phyloP scores from a whole-genome alignment of 805 yeast species.

The Maudiozyma barnettii region DNA sequence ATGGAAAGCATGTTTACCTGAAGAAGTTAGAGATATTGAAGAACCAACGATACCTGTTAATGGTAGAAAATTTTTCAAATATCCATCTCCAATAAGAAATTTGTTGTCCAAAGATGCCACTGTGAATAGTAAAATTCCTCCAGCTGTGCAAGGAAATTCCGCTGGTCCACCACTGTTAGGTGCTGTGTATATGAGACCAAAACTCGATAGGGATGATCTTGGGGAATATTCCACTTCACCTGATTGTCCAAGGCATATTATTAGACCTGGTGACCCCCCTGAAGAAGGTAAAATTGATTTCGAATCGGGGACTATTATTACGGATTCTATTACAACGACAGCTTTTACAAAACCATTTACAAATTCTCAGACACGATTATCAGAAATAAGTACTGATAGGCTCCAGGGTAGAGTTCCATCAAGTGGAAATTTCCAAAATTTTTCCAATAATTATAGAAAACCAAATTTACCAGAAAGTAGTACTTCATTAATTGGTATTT shows the following conservation, averaged over 20 bases:
- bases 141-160: slow-evolving; percentile 68
- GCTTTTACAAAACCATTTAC: slow-evolving; percentile 17
- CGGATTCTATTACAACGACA: slow-evolving; percentile 13
- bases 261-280: slow-evolving; percentile 35
- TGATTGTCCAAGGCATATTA: slow-evolving; percentile 35
- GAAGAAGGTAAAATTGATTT: slow-evolving; percentile 28
- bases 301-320: slow-evolving; percentile 24
- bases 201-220: slow-evolving; percentile 69
- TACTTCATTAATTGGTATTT: background rate
- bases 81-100: slow-evolving; percentile 77
- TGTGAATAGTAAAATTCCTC: slow-evolving; percentile 69
- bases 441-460: background rate
- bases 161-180: slow-evolving; percentile 92
- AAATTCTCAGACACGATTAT: slow-evolving; percentile 12
- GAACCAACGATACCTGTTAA: slow-evolving; percentile 70
- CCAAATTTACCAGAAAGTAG: background rate
- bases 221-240: slow-evolving; percentile 58
- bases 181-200: slow-evolving; percentile 73
- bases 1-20: slow-evolving; percentile 98
- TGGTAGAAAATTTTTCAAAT: slow-evolving; percentile 57
- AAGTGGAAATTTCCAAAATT: background rate
- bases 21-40: slow-evolving; percentile 77
- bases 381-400: slow-evolving; percentile 4
- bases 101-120: slow-evolving; percentile 67
- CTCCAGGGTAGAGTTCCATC: background rate